Evolutionary conservation across 257 asterid genomes (phyloP).

Genomic region (Solanum chilense): DNA sequence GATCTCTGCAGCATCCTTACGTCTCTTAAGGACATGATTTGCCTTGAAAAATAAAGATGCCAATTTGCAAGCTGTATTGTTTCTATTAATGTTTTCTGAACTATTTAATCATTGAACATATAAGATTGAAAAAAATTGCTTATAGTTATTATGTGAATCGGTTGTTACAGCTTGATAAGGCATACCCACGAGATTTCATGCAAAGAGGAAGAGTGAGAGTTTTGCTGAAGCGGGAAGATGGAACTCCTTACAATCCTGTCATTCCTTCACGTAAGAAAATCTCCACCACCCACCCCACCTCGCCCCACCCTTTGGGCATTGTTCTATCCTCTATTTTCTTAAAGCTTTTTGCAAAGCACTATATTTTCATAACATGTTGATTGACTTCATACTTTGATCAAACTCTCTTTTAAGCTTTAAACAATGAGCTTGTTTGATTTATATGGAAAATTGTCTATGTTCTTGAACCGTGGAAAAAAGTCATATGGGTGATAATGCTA

Average conservation of each 20-base stretch:
- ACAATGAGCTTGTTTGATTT: not conserved
- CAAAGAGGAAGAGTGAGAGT: conserved; percentile 95
- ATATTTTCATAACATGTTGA: not conserved
- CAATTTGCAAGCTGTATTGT: not conserved
- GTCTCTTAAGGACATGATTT: not conserved
- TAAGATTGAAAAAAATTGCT: not conserved
- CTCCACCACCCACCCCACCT: not conserved
- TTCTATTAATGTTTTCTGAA: not conserved
- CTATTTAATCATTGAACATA: not conserved
- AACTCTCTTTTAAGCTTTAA: not conserved
- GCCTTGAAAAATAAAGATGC: not conserved
- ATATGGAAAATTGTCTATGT: not conserved
- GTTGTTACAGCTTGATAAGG: conserved; percentile 59
- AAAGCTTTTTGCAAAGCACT: not conserved
- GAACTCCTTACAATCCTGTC: conserved; percentile 59
- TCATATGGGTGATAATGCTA: not conserved
- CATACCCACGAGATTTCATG: conserved; percentile 96
- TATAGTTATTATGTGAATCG: not conserved
- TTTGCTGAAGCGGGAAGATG: conserved; percentile 77
- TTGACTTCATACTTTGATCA: not conserved
- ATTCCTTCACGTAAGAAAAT: conserved; percentile 57
- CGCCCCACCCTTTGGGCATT: not conserved
- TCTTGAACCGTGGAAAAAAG: not conserved
- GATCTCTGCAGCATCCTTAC: not conserved
- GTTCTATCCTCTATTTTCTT: not conserved